Percentiles rank a stretch among this genome's conserved stretches.
Evolutionary conservation across 108 stramenopile species (phyloP).

Genomic region (Halocafeteria seosinensis): DNA sequence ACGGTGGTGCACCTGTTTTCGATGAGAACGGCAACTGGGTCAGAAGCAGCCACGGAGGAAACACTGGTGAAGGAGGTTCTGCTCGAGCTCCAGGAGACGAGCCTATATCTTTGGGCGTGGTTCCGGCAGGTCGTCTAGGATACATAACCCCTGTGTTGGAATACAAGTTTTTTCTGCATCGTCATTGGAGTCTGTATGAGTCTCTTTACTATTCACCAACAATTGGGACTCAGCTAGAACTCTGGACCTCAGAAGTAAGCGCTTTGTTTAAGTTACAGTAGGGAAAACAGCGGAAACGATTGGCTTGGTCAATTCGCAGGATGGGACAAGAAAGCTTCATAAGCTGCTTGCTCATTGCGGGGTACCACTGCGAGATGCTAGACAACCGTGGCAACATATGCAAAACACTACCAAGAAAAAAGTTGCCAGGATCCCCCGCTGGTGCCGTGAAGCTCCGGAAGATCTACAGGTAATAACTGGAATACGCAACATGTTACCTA

Average conservation of each 20-base stretch:
- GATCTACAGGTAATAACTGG: no score
- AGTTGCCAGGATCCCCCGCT: neutral
- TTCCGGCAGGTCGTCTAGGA: neutral
- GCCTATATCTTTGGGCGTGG: neutral
- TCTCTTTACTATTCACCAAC: neutral
- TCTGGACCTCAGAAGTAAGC: neutral
- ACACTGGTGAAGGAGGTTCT: no score
- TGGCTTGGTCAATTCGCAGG: no score
- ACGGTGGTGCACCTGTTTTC: neutral
- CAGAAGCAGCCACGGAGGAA: neutral
- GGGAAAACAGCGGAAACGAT: no score
- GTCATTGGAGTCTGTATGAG: neutral
- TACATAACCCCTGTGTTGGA: neutral
- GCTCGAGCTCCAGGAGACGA: no score
- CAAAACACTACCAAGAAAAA: neutral
- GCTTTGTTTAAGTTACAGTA: no score
- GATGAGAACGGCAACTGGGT: neutral
- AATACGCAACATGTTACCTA: no score
- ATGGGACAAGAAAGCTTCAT: no score
- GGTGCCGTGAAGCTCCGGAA: no score
- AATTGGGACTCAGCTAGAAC: neutral
- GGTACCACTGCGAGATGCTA: neutral
- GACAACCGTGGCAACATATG: neutral
- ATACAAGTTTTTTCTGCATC: neutral
- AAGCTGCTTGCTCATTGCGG: neutral